A percentile compares a stretch with the other conserved stretches of the same genome.
phyloP scores from a whole-genome alignment of 495 filamentous ascomycete genomes.

The Xylaria longipes region DNA sequence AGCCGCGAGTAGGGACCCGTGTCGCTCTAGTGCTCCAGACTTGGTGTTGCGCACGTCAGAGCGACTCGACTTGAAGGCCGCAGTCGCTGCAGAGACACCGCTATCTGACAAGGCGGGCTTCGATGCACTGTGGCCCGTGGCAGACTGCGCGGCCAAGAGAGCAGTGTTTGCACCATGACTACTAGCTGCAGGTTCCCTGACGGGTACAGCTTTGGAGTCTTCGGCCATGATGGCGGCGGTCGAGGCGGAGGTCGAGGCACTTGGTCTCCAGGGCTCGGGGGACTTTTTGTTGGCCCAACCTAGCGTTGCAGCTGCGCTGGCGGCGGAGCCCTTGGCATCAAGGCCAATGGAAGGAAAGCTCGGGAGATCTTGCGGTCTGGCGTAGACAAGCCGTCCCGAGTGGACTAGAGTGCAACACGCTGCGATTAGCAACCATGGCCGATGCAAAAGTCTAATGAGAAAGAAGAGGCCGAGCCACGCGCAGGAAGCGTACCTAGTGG shows the following conservation, averaged over 20 bases:
- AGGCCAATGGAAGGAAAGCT: conserved; percentile 71
- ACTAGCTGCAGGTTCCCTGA: conserved; percentile 60
- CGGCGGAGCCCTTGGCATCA: conserved; percentile 66
- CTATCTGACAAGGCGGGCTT: conserved; percentile 42
- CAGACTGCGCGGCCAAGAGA: conserved; percentile 68
- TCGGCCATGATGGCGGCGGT: conserved; percentile 72
- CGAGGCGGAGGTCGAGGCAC: conserved; percentile 62
- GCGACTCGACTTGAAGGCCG: conserved; percentile 53
- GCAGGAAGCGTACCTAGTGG: conserved; percentile 22
- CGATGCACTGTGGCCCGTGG: conserved; percentile 56
- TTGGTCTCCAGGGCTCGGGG: conserved; percentile 66
- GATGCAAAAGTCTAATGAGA: background rate
- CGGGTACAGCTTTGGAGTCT: conserved; percentile 66
- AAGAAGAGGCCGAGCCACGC: background rate
- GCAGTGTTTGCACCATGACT: conserved; percentile 75
- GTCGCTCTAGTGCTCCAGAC: conserved; percentile 40
- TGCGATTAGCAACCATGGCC: conserved; percentile 15
- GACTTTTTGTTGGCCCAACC: conserved; percentile 73
- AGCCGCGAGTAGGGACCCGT: conserved; percentile 72
- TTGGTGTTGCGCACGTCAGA: conserved; percentile 25
- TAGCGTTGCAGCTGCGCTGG: conserved; percentile 73
- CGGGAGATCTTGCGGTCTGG: conserved; percentile 69
- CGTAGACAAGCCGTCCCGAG: conserved; percentile 69
- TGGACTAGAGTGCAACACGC: conserved; percentile 37
- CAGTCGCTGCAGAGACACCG: conserved; percentile 65